Conservation (phyloP, 2,329 filamentous ascomycete genomes). For the Colletotrichum sp. region DNA sequence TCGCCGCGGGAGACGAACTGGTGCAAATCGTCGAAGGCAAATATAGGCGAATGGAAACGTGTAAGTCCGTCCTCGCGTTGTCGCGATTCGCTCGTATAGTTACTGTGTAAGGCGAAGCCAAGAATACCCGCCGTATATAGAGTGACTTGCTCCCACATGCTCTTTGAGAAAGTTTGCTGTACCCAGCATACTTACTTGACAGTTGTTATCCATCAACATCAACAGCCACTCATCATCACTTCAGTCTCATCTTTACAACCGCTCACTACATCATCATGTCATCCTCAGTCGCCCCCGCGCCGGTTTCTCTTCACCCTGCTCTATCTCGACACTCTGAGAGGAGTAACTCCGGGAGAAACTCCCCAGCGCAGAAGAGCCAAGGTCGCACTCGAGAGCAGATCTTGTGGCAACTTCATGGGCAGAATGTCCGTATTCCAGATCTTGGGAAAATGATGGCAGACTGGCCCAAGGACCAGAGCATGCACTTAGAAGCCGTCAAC, state of each 20-base stretch:
- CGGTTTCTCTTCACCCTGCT: background rate
- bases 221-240: background rate
- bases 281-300: background rate
- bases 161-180: background rate
- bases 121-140: background rate
- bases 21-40: background rate
- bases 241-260: background rate
- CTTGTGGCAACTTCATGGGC: background rate
- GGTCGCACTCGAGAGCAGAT: background rate
- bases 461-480: background rate
- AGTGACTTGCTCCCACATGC: background rate
- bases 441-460: background rate
- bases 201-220: background rate
- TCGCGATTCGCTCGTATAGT: background rate
- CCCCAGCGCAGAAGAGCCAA: background rate
- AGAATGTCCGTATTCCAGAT: conserved; percentile 3
- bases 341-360: background rate
- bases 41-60: background rate
- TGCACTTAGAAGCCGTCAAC: background rate
- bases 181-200: background rate
- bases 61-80: background rate
- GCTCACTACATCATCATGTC: background rate
- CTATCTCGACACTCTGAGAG: background rate
- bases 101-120: background rate
- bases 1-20: background rate